Percentiles rank a stretch among this genome's conserved stretches.
These are phyloP conservation scores for Colletotrichum limetticola DNA, from an alignment of 2,329 filamentous ascomycete species.

Conservation along the genomic window DNA sequence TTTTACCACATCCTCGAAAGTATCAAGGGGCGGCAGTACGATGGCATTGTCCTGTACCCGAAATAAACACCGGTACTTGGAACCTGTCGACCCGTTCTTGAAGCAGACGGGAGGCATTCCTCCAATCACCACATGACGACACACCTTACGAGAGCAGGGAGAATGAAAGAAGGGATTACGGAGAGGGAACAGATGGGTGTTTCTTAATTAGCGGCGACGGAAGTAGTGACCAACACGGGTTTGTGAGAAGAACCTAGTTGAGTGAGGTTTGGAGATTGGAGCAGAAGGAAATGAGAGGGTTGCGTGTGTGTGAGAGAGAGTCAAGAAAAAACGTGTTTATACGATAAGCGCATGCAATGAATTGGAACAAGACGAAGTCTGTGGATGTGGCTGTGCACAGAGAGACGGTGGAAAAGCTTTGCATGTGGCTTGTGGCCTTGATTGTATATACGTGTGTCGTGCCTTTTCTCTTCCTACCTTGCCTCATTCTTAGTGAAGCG, in stretches of 20 bases:
- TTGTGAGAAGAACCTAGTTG: not conserved
- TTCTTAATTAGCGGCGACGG: not conserved
- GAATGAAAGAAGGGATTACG: not conserved
- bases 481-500: constrained; percentile 6
- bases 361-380: not conserved
- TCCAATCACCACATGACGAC: not conserved
- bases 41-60: constrained; percentile 83
- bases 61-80: constrained; percentile 39
- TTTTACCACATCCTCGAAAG: constrained; percentile 96
- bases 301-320: not conserved
- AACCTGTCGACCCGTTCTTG: too few species aligned
- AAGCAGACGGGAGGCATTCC: not conserved
- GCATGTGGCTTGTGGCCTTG: constrained; percentile 16
- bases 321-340: constrained; percentile 17
- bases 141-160: not conserved
- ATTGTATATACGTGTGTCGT: constrained; percentile 15
- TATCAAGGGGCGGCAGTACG: constrained; percentile 90
- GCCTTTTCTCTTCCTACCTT: not conserved
- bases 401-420: not conserved
- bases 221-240: not conserved
- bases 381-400: not conserved
- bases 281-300: not conserved
- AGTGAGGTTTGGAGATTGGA: not conserved
- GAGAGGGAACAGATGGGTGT: not conserved
- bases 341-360: constrained; percentile 33